phyloP scores from a whole-genome alignment of 2,329 filamentous ascomycete genomes.

The Alternaria triticina region DNA sequence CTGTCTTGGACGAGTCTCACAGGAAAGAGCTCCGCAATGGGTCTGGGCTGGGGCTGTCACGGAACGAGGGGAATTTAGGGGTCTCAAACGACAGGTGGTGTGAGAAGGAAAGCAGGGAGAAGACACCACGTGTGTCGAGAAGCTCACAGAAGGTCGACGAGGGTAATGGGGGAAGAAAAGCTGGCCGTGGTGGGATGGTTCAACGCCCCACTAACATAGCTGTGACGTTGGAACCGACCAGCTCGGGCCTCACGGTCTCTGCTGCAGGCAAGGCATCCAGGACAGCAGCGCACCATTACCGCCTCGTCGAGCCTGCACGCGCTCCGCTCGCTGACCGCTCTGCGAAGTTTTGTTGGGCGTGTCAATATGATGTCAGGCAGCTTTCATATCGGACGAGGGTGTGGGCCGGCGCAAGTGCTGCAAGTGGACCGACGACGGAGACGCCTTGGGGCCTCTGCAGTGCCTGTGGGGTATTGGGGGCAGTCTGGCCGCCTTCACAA shows the following conservation, averaged over 20 bases:
- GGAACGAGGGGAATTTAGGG: neutral
- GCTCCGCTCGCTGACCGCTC: conserved; percentile 14
- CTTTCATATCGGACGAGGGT: conserved; percentile 10
- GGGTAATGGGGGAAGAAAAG: conserved; percentile 21
- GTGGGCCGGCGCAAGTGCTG: conserved; percentile 12
- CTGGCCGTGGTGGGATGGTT: conserved; percentile 20
- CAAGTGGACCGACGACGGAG: conserved; percentile 6
- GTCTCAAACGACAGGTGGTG: neutral
- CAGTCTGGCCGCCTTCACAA: neutral
- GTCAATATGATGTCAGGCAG: conserved; percentile 29
- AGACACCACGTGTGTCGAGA: conserved; percentile 3
- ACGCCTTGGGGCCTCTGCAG: neutral
- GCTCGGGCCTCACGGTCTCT: conserved; percentile 9
- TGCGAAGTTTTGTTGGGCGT: conserved; percentile 11
- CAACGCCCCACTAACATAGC: conserved; percentile 15
- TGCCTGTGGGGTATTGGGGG: conserved; percentile 1
- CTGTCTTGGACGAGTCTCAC: conserved; percentile 1
- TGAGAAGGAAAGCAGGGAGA: neutral
- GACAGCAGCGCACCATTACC: conserved; percentile 18
- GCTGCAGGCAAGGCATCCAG: conserved; percentile 4
- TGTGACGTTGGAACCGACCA: conserved; percentile 16
- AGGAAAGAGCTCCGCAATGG: conserved; percentile 14
- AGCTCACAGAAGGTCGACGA: conserved; percentile 5
- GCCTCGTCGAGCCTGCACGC: conserved; percentile 22
- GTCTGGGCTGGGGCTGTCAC: conserved; percentile 9